A percentile compares a stretch with the other conserved stretches of the same genome.
Evolutionary conservation across 106 monocot genomes (phyloP).

Genomic region (Dioscorea dumetorum): DNA sequence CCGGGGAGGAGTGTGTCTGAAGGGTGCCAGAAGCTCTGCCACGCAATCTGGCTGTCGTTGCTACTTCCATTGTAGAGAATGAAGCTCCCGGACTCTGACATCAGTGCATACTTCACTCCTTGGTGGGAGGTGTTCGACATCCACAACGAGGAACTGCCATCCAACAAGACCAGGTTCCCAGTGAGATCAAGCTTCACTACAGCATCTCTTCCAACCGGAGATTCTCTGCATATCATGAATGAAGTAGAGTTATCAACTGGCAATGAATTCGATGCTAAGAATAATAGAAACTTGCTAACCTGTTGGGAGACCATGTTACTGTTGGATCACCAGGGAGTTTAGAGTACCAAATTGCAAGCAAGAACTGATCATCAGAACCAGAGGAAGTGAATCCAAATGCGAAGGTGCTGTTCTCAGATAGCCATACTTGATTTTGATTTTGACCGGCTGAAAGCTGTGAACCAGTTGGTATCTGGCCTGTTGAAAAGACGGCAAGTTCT

Average conservation of each 20-base stretch:
- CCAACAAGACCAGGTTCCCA: constrained; percentile 18
- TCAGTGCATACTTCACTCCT: constrained; percentile 2
- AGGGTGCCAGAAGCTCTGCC: constrained; percentile 40
- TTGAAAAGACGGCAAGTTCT: background rate
- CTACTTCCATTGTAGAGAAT: constrained; percentile 15
- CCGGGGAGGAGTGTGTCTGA: constrained; percentile 37
- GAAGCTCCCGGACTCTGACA: constrained; percentile 35
- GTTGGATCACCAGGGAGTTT: constrained; percentile 13
- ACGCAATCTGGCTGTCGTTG: constrained; percentile 4
- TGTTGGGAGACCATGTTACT: constrained; percentile 32
- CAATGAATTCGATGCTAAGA: too few species aligned
- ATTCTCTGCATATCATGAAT: constrained; percentile 17
- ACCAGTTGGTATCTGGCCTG: constrained; percentile 12
- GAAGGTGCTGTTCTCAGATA: constrained; percentile 21
- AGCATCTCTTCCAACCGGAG: constrained; percentile 18
- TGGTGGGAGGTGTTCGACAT: constrained; percentile 16
- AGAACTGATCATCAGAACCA: background rate
- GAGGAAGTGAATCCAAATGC: constrained; percentile 22
- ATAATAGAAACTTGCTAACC: background rate
- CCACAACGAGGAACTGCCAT: constrained; percentile 19
- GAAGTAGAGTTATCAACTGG: too few species aligned
- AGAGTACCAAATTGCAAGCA: constrained; percentile 26
- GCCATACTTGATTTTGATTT: constrained; percentile 14
- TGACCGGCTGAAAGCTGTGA: constrained; percentile 14
- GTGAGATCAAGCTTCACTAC: constrained; percentile 13